Evolutionary conservation across 345 rosid genomes (phyloP).

Genomic region (Salix viminalis): DNA sequence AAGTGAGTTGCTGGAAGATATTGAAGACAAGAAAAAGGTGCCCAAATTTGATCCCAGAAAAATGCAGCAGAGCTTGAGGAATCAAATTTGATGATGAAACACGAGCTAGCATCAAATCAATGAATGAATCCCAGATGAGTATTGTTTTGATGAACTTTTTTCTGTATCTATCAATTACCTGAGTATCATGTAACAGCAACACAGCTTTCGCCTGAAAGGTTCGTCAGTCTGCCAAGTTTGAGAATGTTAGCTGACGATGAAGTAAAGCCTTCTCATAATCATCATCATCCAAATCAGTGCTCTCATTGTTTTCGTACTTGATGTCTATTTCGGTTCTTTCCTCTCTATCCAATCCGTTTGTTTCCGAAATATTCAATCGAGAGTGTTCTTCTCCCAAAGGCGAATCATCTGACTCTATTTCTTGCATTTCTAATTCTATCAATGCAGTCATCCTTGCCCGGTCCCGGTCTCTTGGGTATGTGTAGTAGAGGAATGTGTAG

Average conservation of each 20-base stretch:
- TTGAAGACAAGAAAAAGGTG: too few relatives aligned
- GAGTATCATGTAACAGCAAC: too few relatives aligned
- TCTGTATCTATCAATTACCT: too few relatives aligned
- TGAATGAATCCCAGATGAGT: too few relatives aligned
- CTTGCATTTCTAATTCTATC: conserved; percentile 13
- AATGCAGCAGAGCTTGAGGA: too few relatives aligned
- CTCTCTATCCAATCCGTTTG: not conserved
- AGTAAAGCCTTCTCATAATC: conserved; percentile 36
- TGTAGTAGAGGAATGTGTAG: conserved; percentile 18
- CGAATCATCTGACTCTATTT: conserved; percentile 11
- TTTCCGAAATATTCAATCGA: conserved; percentile 13
- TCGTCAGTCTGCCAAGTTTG: not conserved
- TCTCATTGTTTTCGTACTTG: conserved; percentile 28
- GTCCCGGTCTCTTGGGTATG: conserved; percentile 23
- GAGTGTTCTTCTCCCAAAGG: conserved; percentile 14
- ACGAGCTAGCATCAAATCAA: too few relatives aligned
- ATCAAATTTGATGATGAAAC: too few relatives aligned
- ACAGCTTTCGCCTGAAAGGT: not conserved
- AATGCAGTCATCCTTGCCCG: conserved; percentile 18
- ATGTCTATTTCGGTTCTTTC: conserved; percentile 36
- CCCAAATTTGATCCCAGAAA: too few relatives aligned
- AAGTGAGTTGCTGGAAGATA: too few relatives aligned
- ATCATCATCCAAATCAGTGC: conserved; percentile 28
- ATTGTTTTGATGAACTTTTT: too few relatives aligned
- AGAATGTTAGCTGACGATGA: not conserved